Percentiles rank a stretch among this genome's conserved stretches.
phyloP scores from a whole-genome alignment of 768 basidiomycete genomes.

The Pisolithus marmoratus region DNA sequence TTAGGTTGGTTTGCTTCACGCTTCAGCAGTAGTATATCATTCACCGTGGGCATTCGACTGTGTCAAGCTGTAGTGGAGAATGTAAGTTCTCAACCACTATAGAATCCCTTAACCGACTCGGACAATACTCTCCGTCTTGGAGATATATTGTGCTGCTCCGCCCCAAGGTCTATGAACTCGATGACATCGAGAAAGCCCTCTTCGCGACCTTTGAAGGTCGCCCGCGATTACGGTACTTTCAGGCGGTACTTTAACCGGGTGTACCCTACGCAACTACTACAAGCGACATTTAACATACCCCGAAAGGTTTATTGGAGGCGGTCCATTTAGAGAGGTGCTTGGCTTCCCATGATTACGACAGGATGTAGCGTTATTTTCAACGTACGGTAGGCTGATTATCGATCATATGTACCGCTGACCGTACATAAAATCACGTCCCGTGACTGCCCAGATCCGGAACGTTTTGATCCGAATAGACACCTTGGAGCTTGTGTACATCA shows the following conservation, averaged over 20 bases:
- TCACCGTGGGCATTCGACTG: neutral
- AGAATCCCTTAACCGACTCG: neutral
- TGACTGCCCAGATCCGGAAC: neutral
- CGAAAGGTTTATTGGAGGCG: constrained; percentile 10
- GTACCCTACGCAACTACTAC: neutral
- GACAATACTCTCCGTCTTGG: neutral
- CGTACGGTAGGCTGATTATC: neutral
- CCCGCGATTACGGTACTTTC: constrained; percentile 18
- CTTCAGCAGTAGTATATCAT: neutral
- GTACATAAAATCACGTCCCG: neutral
- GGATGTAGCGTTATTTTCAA: neutral
- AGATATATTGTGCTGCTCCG: constrained; percentile 23
- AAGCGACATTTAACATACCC: constrained; percentile 16
- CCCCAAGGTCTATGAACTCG: constrained; percentile 25
- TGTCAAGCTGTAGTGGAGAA: neutral
- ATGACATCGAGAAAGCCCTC: constrained; percentile 22
- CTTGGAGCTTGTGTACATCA: too few species aligned
- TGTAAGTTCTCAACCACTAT: neutral
- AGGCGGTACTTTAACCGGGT: constrained; percentile 20
- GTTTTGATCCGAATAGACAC: neutral
- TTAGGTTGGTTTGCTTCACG: neutral
- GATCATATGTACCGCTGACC: neutral
- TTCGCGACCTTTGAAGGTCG: constrained; percentile 27
- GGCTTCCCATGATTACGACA: neutral
- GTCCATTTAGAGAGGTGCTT: neutral